A percentile compares a stretch with the other conserved stretches of the same genome.
Conservation (phyloP, 305 asterid species). For the Fraxinus velutina region DNA sequence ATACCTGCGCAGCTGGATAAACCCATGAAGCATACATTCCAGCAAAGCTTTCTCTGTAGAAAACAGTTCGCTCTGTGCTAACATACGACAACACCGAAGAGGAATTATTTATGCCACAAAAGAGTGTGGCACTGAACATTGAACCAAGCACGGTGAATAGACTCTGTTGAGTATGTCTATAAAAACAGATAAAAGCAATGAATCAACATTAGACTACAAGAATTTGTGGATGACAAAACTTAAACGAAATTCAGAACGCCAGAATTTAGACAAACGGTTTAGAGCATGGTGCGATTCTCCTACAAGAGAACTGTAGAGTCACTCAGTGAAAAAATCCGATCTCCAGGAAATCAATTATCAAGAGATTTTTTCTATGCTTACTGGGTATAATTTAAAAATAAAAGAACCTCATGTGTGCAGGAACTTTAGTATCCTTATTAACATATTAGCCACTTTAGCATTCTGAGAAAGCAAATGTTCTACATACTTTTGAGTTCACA, state of each 20-base stretch:
- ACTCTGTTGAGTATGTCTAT: slow-evolving; percentile 51
- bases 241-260: neutral
- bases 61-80: slow-evolving; percentile 45
- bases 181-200: slow-evolving; percentile 7
- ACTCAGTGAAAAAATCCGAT: neutral
- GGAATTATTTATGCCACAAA: slow-evolving; percentile 53
- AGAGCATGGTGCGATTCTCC: neutral
- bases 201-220: neutral
- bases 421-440: neutral
- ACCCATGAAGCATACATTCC: slow-evolving; percentile 63
- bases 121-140: slow-evolving; percentile 38
- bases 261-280: neutral
- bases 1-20: slow-evolving; percentile 57
- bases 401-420: neutral
- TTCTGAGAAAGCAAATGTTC: neutral
- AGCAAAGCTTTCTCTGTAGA: slow-evolving; percentile 54
- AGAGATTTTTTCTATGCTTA: neutral
- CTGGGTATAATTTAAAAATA: neutral
- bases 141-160: slow-evolving; percentile 45
- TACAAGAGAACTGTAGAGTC: neutral
- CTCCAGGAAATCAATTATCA: neutral
- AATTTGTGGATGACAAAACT: neutral
- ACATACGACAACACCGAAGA: slow-evolving; percentile 48
- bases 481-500: neutral
- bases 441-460: neutral